These are phyloP conservation scores for Colletotrichum camelliae DNA, from an alignment of 2,329 filamentous ascomycete species.

Conservation along the genomic window DNA sequence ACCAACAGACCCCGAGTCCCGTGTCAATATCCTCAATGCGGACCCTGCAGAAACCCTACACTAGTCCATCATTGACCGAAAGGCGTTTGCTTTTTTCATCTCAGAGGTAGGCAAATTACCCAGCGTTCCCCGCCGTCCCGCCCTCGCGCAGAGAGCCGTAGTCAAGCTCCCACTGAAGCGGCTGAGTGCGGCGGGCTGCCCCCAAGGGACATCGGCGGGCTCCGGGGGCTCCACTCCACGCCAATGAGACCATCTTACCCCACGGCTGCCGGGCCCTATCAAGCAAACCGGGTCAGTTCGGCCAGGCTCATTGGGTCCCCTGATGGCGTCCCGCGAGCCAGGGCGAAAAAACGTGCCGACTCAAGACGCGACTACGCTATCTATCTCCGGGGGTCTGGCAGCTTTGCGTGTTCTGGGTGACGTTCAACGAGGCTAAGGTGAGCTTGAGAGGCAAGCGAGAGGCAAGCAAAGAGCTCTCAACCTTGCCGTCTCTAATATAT, in stretches of 20 bases:
- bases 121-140: not conserved
- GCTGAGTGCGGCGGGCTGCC: slow-evolving; percentile 18
- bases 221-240: slow-evolving; percentile 28
- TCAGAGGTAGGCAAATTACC: not conserved
- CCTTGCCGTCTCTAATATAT: slow-evolving; percentile 1
- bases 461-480: slow-evolving; percentile 1
- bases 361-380: slow-evolving; percentile 15
- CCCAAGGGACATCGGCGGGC: slow-evolving; percentile 33
- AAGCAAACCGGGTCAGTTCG: slow-evolving; percentile 19
- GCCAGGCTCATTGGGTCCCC: slow-evolving; percentile 5
- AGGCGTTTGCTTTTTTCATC: not conserved
- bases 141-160: slow-evolving; percentile 10
- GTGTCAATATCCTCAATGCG: not conserved
- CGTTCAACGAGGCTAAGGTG: slow-evolving; percentile 6
- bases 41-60: not conserved
- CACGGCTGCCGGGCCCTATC: slow-evolving; percentile 16
- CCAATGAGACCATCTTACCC: slow-evolving; percentile 21
- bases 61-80: not conserved
- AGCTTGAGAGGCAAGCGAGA: not conserved
- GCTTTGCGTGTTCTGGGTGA: not conserved
- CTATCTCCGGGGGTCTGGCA: slow-evolving; percentile 11
- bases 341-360: not conserved
- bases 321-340: not conserved
- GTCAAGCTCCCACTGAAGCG: not conserved
- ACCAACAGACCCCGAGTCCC: not conserved